These are phyloP conservation scores for Hirsutella rhossiliensis DNA, from an alignment of 2,329 filamentous ascomycete species.

Conservation along the genomic window DNA sequence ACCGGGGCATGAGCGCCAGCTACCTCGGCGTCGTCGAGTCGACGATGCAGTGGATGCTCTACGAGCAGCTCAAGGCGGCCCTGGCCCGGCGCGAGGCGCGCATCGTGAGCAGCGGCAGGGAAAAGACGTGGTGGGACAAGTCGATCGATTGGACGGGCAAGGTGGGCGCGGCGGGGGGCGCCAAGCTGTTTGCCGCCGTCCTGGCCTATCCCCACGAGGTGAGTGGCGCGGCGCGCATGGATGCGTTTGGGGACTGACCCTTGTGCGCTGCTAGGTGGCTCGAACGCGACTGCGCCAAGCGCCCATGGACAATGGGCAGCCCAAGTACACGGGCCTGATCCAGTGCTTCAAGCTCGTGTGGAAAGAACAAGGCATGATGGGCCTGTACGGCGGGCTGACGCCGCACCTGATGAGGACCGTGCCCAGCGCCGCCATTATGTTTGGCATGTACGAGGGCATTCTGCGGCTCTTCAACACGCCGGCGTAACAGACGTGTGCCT, in stretches of 20 bases:
- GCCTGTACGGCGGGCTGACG: slow-evolving; percentile 81
- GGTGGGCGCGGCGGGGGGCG: slow-evolving; percentile 63
- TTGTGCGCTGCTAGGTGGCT: slow-evolving; percentile 45
- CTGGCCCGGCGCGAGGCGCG: slow-evolving; percentile 52
- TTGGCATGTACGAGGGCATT: slow-evolving; percentile 68
- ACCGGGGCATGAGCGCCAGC: slow-evolving; percentile 81
- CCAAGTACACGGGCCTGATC: slow-evolving; percentile 78
- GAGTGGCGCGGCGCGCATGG: no score
- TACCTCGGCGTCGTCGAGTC: slow-evolving; percentile 87
- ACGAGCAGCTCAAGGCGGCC: slow-evolving; percentile 80
- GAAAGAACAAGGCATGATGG: slow-evolving; percentile 77
- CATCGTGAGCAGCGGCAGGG: slow-evolving; percentile 44
- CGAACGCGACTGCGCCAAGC: slow-evolving; percentile 77
- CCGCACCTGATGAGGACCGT: slow-evolving; percentile 86
- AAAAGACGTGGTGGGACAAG: slow-evolving; percentile 59
- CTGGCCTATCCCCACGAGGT: slow-evolving; percentile 91
- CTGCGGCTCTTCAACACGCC: slow-evolving; percentile 32
- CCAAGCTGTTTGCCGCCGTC: slow-evolving; percentile 76
- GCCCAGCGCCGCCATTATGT: slow-evolving; percentile 91
- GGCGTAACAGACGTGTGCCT: slow-evolving; percentile 11
- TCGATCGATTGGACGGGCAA: slow-evolving; percentile 71
- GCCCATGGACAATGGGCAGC: slow-evolving; percentile 55
- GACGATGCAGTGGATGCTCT: slow-evolving; percentile 86
- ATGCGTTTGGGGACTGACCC: no score
- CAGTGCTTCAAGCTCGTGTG: slow-evolving; percentile 84